Conservation (phyloP, 1,284 basidiomycete genomes). For the Mrakiaceae sp. region DNA sequence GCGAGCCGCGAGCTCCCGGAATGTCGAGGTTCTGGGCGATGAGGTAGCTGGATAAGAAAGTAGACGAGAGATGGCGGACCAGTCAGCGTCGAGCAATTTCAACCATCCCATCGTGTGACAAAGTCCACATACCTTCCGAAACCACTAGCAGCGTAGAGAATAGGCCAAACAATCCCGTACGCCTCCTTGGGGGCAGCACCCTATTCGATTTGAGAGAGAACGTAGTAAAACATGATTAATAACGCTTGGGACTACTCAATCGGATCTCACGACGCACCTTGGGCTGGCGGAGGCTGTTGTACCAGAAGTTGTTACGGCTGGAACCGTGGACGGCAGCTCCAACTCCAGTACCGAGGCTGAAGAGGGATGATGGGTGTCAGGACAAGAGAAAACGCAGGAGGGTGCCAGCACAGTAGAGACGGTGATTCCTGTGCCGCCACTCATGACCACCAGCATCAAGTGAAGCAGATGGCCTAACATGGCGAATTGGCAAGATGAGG, state of each 20-base stretch:
- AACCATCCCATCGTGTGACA: too few species aligned
- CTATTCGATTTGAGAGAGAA: not conserved
- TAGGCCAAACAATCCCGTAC: slow-evolving; percentile 12
- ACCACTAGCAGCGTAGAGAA: slow-evolving; percentile 15
- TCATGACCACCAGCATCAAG: too few species aligned
- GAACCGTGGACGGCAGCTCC: slow-evolving; percentile 9
- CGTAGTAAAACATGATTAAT: too few species aligned
- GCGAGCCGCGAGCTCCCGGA: slow-evolving; percentile 4
- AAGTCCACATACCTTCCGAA: slow-evolving; percentile 2
- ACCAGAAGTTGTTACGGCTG: slow-evolving; percentile 4
- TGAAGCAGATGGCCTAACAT: too few species aligned
- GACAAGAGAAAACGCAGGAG: not conserved
- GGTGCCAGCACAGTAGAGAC: too few species aligned
- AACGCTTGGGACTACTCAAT: not conserved
- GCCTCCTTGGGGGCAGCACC: slow-evolving; percentile 9
- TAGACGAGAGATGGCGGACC: too few species aligned
- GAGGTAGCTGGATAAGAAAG: not conserved
- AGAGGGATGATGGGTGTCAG: not conserved
- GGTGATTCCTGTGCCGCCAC: too few species aligned
- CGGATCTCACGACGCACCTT: not conserved
- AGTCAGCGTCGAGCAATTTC: too few species aligned
- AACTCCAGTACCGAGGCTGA: not conserved
- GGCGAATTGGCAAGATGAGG: not conserved
- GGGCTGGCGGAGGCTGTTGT: not conserved
- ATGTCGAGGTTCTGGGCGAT: slow-evolving; percentile 17